Evolutionary conservation across 208 protist species (phyloP), one percentile per base, ranked within the genome.

Genomic region (Wallacemonas rigidus): DNA sequence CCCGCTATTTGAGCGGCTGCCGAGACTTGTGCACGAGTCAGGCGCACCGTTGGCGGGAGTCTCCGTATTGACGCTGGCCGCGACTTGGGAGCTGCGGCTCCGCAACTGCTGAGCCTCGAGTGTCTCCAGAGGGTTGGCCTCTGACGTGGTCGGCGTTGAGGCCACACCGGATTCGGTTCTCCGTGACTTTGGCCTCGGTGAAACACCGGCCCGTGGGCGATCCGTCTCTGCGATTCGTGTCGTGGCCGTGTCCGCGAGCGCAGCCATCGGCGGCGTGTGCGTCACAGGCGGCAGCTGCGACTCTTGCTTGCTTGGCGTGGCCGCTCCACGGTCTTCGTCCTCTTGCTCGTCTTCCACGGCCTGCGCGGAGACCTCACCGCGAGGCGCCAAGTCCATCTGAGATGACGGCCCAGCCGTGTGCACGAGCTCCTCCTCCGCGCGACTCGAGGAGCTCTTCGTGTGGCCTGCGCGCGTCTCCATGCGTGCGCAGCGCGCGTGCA

Each of bases 341-440:
- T 41, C 60, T 48, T 17, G 36, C 6, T 17, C 57, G 57, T 5
- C 26, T 7, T n/a, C 53, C 14, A 7, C 6, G 45, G 45, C 6
- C 45, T 50, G 45, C 53, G 53, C 11, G 14, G 53, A 57, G 14
- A 57, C 53, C 8, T 26, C 26, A 26, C 26, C 26, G 26, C 26
- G 26, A 26, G 26, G 26, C 26, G 26, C 26, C 26, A 26, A 26
- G 26, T 26, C 26, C 26, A 26, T 62, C 53, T 5, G 60, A 3
- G 60, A 65, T 3, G 60, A 65, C 60, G 41, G 60, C 4, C 60
- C 40, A n/a, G 44, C 51, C 11, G 60, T 65, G 43, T 65, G 60
- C 60, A 65, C 60, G 40, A 65, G 60, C 8, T 65, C 60, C 43
- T 65, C 60, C 40, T 65, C 60, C n/a, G 60, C 60, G 26, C 60